These are phyloP conservation scores for Byssothecium circinans DNA, from an alignment of 2,329 filamentous ascomycete genomes.

Conservation along the genomic window DNA sequence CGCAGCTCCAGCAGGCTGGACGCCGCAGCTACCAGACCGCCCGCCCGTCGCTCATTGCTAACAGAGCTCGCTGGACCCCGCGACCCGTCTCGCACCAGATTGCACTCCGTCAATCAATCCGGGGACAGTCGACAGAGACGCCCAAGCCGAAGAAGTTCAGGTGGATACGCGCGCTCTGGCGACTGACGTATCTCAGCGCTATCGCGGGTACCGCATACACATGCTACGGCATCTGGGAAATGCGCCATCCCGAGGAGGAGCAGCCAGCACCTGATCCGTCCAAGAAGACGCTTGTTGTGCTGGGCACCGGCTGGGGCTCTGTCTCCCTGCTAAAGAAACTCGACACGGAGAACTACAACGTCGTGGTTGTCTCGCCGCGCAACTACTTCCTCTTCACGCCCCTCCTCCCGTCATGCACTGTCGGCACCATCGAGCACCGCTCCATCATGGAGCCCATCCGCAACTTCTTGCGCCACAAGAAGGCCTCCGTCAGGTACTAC, in stretches of 20 bases:
- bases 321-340: constrained; percentile 98
- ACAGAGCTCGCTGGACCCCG: constrained; percentile 38
- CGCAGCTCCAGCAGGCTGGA: constrained; percentile 38
- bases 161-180: constrained; percentile 79
- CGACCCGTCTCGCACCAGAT: constrained; percentile 39
- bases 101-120: constrained; percentile 40
- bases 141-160: constrained; percentile 56
- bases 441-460: constrained; percentile 99
- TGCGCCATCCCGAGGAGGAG: constrained; percentile 75
- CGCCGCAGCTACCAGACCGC: constrained; percentile 40
- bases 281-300: constrained; percentile 96
- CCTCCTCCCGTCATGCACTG: constrained; percentile 94
- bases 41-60: constrained; percentile 38
- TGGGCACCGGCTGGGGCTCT: constrained; percentile 95
- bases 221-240: constrained; percentile 78
- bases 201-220: constrained; percentile 71
- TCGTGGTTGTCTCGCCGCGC: constrained; percentile 93
- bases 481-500: constrained; percentile 91
- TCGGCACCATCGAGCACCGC: constrained; percentile 95
- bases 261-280: constrained; percentile 77
- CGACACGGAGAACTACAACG: constrained; percentile 98
- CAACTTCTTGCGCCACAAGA: constrained; percentile 94
- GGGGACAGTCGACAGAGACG: constrained; percentile 35
- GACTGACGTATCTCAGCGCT: constrained; percentile 74
- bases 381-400: constrained; percentile 99